Percentiles rank a stretch among this genome's conserved stretches.
These are phyloP conservation scores for Hirsutella rhossiliensis DNA, from an alignment of 2,329 filamentous ascomycete species.

Conservation along the genomic window DNA sequence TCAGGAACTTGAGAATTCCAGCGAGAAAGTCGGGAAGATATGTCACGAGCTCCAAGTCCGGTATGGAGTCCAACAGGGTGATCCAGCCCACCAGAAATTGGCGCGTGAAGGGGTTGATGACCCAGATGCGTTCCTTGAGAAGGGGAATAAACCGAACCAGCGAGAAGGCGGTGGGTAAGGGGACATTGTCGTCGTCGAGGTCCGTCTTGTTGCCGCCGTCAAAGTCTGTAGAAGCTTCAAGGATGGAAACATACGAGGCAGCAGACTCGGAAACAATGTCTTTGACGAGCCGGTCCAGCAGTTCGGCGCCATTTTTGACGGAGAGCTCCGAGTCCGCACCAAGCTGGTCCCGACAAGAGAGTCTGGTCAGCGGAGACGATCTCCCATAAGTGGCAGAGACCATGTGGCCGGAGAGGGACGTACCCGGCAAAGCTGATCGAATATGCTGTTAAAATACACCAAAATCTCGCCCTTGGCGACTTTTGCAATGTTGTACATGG, in stretches of 20 bases:
- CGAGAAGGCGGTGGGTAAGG: constrained; percentile 78
- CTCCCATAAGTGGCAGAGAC: neutral
- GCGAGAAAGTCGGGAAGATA: constrained; percentile 86
- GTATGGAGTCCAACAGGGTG: constrained; percentile 86
- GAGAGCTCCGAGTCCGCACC: constrained; percentile 93
- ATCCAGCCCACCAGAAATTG: constrained; percentile 97
- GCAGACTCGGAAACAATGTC: constrained; percentile 94
- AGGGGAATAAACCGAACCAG: constrained; percentile 83
- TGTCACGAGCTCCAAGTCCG: constrained; percentile 86
- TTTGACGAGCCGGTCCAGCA: constrained; percentile 88
- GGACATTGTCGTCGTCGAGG: constrained; percentile 30
- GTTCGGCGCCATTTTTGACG: constrained; percentile 94
- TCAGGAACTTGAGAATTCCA: constrained; percentile 82
- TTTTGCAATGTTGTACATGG: constrained; percentile 99
- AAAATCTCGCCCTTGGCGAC: constrained; percentile 96
- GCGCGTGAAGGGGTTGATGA: constrained; percentile 86
- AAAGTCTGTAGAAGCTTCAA: constrained; percentile 46
- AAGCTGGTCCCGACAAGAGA: constrained; percentile 41
- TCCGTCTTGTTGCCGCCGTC: constrained; percentile 33
- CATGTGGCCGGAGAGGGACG: neutral
- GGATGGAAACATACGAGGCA: constrained; percentile 82
- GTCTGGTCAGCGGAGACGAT: neutral
- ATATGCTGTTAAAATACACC: constrained; percentile 96
- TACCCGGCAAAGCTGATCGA: constrained; percentile 94
- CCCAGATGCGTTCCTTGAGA: constrained; percentile 85